Percentiles rank a stretch among this genome's conserved stretches.
Conservation (phyloP, 1,284 basidiomycete species). For the Puccinia hordei region DNA sequence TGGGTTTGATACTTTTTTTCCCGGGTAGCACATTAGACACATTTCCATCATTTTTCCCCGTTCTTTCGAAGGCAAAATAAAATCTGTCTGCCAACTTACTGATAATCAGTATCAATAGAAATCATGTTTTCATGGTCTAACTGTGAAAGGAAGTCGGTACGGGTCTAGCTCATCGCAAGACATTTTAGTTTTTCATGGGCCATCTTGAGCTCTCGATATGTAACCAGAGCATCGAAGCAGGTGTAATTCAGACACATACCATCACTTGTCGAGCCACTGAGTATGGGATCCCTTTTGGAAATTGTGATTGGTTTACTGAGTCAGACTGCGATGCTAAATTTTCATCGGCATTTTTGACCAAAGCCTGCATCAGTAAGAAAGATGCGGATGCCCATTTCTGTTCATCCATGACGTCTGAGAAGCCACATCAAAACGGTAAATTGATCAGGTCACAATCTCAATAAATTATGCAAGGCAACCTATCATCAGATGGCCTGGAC, state of each 20-base stretch:
- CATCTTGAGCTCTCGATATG: neutral
- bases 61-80: neutral
- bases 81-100: conserved; percentile 16
- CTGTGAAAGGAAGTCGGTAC: conserved; percentile 46
- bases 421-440: neutral
- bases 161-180: conserved; percentile 29
- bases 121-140: conserved; percentile 51
- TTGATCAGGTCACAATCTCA: neutral
- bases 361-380: conserved; percentile 41
- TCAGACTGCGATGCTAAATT: neutral
- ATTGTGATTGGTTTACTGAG: conserved; percentile 14
- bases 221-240: neutral
- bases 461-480: neutral
- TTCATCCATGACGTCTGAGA: conserved; percentile 50
- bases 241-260: neutral
- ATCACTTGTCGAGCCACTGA: conserved; percentile 45
- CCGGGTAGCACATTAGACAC: neutral
- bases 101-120: conserved; percentile 47
- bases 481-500: neutral
- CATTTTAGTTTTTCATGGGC: neutral
- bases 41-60: neutral
- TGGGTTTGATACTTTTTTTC: conserved; percentile 33
- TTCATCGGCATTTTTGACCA: conserved; percentile 45
- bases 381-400: conserved; percentile 51
- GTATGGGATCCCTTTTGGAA: conserved; percentile 36